Evolutionary conservation across 164 flowering plant genomes (phyloP).

Genomic region (Chimonanthus praecox): DNA sequence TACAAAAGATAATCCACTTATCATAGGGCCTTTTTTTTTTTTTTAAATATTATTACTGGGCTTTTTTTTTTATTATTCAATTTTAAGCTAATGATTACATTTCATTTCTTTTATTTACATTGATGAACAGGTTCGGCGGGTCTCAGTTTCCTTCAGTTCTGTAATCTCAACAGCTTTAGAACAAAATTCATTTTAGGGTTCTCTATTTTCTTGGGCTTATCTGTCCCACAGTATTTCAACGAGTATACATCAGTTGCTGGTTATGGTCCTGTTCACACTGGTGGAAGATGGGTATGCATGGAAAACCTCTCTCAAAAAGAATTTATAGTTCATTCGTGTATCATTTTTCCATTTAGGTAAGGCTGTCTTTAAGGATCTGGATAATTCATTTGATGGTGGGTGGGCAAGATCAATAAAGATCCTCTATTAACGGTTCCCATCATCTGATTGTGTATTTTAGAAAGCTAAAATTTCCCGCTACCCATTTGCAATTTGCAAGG

Average conservation of each 20-base stretch:
- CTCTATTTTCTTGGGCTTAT: slow-evolving; percentile 86
- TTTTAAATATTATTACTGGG: not conserved
- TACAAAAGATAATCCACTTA: not conserved
- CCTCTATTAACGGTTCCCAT: not conserved
- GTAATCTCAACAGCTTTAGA: slow-evolving; percentile 92
- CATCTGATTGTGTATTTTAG: not conserved
- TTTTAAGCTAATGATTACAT: not conserved
- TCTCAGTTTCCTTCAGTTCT: slow-evolving; percentile 89
- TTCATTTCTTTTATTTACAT: not conserved
- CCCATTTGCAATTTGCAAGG: not conserved
- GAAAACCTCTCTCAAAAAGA: not conserved
- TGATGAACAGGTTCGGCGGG: slow-evolving; percentile 68
- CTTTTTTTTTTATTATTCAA: not conserved
- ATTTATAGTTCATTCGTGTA: no score
- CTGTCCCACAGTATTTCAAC: slow-evolving; percentile 92
- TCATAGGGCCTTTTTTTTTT: not conserved
- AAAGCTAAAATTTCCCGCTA: no score
- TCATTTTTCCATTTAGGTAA: not conserved
- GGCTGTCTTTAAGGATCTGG: not conserved
- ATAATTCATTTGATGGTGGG: not conserved
- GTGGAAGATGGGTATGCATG: slow-evolving; percentile 73
- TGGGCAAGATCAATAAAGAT: not conserved
- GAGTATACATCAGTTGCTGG: slow-evolving; percentile 69
- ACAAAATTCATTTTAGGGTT: slow-evolving; percentile 86
- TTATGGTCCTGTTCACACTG: slow-evolving; percentile 86